These are phyloP conservation scores for Leccinellum rugosiceps DNA, from an alignment of 768 basidiomycete genomes.

Conservation along the genomic window DNA sequence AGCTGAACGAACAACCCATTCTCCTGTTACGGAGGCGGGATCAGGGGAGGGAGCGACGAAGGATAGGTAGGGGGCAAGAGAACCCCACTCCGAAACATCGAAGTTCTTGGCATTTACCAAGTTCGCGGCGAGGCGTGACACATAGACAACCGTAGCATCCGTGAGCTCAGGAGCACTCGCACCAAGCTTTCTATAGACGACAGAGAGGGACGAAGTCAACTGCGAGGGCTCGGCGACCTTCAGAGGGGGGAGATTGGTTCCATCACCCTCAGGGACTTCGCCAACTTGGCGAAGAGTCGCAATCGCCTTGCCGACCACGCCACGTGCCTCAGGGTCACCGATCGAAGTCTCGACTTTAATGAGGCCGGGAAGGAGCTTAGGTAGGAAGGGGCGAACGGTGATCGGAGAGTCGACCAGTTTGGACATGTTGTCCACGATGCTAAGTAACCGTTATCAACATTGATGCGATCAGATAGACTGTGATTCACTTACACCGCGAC, in stretches of 20 bases:
- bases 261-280: slow-evolving; percentile 83
- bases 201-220: slow-evolving; percentile 61
- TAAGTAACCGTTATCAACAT: slow-evolving; percentile 33
- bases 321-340: slow-evolving; percentile 97
- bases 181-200: slow-evolving; percentile 84
- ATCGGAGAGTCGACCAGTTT: slow-evolving; percentile 94
- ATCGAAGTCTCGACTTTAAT: slow-evolving; percentile 94
- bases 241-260: slow-evolving; percentile 85
- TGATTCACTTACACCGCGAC: slow-evolving; percentile 80
- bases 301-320: slow-evolving; percentile 88
- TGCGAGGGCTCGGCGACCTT: slow-evolving; percentile 70
- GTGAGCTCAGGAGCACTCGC: slow-evolving; percentile 53
- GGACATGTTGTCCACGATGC: slow-evolving; percentile 97
- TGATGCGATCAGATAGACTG: slow-evolving; percentile 9
- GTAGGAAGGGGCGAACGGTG: slow-evolving; percentile 96
- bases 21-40: slow-evolving; percentile 62
- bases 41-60: slow-evolving; percentile 66
- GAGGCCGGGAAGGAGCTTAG: slow-evolving; percentile 90
- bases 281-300: slow-evolving; percentile 94
- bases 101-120: slow-evolving; percentile 91
- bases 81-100: slow-evolving; percentile 84
- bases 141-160: slow-evolving; percentile 64
- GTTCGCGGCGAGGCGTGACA: slow-evolving; percentile 76
- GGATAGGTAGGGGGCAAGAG: slow-evolving; percentile 71
- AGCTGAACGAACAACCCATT: slow-evolving; percentile 91